Conservation (phyloP, 2,329 filamentous ascomycete species). For the Ascosphaera pollenicola region DNA sequence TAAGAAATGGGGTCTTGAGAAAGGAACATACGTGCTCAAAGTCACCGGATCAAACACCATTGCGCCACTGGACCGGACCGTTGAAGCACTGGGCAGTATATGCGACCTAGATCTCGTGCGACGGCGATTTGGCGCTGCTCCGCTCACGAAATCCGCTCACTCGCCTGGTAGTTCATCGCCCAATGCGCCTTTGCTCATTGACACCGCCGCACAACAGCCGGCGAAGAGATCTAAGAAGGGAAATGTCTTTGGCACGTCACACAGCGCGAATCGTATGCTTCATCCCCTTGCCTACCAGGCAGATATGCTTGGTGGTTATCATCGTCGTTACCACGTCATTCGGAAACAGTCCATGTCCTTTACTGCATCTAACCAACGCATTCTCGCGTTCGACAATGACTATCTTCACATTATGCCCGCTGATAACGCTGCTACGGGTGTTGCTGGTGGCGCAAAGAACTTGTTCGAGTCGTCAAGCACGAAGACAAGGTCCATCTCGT, state of each 20-base stretch:
- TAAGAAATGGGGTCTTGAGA: slow-evolving; percentile 40
- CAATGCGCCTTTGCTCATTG: slow-evolving; percentile 39
- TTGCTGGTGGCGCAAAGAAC: slow-evolving; percentile 17
- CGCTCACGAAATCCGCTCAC: slow-evolving; percentile 28
- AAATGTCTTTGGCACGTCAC: neutral
- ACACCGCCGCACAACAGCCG: slow-evolving; percentile 10
- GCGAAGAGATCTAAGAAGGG: slow-evolving; percentile 23
- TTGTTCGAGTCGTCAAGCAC: slow-evolving; percentile 20
- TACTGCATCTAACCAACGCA: slow-evolving; percentile 35
- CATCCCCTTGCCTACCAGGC: slow-evolving; percentile 26
- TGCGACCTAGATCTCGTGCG: slow-evolving; percentile 39
- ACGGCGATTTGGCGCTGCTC: slow-evolving; percentile 38
- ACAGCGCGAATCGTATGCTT: slow-evolving; percentile 14
- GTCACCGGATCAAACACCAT: slow-evolving; percentile 40
- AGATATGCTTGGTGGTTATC: slow-evolving; percentile 25
- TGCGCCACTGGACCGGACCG: slow-evolving; percentile 39
- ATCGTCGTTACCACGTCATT: slow-evolving; percentile 40
- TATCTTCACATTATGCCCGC: slow-evolving; percentile 43
- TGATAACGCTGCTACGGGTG: slow-evolving; percentile 17
- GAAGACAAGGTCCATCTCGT: slow-evolving; percentile 40
- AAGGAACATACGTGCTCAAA: slow-evolving; percentile 39
- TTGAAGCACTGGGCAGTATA: slow-evolving; percentile 38
- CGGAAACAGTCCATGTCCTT: slow-evolving; percentile 45
- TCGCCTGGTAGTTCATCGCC: slow-evolving; percentile 40
- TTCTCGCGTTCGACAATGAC: slow-evolving; percentile 40